phyloP scores from a whole-genome alignment of 441 rosid species.

The Gossypium armourianum region DNA sequence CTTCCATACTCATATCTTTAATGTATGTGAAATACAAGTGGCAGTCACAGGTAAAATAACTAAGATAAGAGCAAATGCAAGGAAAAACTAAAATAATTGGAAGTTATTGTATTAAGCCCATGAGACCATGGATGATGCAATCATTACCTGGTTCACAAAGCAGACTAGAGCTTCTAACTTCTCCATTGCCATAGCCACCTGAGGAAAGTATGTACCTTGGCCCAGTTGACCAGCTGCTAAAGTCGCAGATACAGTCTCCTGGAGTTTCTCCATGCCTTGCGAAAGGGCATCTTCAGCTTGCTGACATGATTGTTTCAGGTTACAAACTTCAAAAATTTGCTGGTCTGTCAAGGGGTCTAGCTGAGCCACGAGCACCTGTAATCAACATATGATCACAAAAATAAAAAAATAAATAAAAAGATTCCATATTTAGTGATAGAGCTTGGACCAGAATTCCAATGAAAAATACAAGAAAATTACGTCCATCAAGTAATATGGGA shows the following conservation, averaged over 20 bases:
- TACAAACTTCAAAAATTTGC: slow-evolving; percentile 45
- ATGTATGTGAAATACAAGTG: background rate
- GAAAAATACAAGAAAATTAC: background rate
- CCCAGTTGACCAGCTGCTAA: slow-evolving; percentile 51
- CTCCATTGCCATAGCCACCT: slow-evolving; percentile 55
- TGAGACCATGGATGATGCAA: slow-evolving; percentile 8
- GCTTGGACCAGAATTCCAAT: background rate
- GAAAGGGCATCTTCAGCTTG: slow-evolving; percentile 94
- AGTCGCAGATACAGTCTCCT: slow-evolving; percentile 48
- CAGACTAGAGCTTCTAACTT: slow-evolving; percentile 57
- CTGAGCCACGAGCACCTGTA: slow-evolving; percentile 61
- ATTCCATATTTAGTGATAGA: background rate
- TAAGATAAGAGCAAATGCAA: background rate
- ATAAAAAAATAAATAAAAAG: background rate
- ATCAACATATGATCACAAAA: slow-evolving; percentile 10
- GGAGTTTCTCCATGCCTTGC: slow-evolving; percentile 79
- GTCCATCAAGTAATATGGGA: background rate
- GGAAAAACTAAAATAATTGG: background rate
- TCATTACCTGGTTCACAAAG: slow-evolving; percentile 66
- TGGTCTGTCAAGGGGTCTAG: slow-evolving; percentile 58
- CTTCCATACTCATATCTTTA: background rate
- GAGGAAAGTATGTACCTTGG: slow-evolving; percentile 45
- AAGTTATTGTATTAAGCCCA: background rate
- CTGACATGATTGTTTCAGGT: slow-evolving; percentile 56
- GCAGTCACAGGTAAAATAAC: background rate